Conservation (phyloP, 768 basidiomycete species). For the Stropharia rugosoannulata region DNA sequence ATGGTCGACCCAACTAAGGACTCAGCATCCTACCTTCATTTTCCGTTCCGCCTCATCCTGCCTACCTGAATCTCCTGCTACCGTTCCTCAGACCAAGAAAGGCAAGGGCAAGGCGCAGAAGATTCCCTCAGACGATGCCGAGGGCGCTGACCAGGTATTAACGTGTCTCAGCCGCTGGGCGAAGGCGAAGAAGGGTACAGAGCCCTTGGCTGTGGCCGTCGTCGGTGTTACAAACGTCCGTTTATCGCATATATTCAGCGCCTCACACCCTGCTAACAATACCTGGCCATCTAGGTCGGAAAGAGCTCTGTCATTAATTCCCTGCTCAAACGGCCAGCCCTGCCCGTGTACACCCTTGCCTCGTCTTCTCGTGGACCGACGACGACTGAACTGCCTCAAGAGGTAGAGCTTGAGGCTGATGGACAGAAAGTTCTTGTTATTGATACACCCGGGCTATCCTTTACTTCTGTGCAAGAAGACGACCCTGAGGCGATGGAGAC, state of each 20-base stretch:
- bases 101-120: constrained; percentile 47
- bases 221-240: constrained; percentile 84
- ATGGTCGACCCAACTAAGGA: constrained; percentile 67
- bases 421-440: constrained; percentile 62
- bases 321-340: constrained; percentile 46
- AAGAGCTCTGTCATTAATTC: constrained; percentile 89
- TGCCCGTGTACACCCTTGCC: constrained; percentile 60
- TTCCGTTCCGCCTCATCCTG: constrained; percentile 76
- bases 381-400: constrained; percentile 70
- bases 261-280: not conserved
- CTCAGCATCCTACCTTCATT: constrained; percentile 59
- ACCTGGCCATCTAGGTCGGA: constrained; percentile 50
- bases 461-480: constrained; percentile 42
- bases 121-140: constrained; percentile 48
- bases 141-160: constrained; percentile 57
- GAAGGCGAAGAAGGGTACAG: constrained; percentile 42
- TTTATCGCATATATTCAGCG: constrained; percentile 7
- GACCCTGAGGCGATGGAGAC: constrained; percentile 22
- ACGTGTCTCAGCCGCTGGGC: constrained; percentile 47
- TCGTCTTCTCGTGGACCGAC: constrained; percentile 59
- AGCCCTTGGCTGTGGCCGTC: constrained; percentile 68
- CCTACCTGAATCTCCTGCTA: constrained; percentile 37
- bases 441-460: constrained; percentile 87
- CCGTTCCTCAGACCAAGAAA: constrained; percentile 23
- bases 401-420: constrained; percentile 48